phyloP scores from a whole-genome alignment of 805 yeast species.

The Pichia cephalocereana region DNA sequence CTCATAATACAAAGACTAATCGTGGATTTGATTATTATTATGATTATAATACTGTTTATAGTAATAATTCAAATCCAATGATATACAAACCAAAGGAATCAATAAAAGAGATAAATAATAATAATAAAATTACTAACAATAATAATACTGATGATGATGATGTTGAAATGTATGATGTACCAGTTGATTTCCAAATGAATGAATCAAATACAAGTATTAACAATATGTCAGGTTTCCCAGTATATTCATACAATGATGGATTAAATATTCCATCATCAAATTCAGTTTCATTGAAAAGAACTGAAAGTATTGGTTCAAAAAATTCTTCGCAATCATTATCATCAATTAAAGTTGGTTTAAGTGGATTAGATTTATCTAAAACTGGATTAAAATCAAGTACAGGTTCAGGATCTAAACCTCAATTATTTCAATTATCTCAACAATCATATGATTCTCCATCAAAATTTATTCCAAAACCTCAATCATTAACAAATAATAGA shows the following conservation, averaged over 20 bases:
- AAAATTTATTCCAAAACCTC: not conserved
- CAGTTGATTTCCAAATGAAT: conserved; percentile 30
- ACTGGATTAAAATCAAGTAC: conserved; percentile 22
- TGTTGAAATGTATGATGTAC: conserved; percentile 30
- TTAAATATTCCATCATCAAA: conserved; percentile 6
- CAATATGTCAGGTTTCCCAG: not conserved
- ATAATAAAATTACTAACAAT: too few relatives aligned
- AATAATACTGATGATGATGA: conserved; percentile 6
- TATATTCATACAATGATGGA: not conserved
- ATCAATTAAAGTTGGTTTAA: conserved; percentile 24
- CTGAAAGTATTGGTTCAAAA: conserved; percentile 14
- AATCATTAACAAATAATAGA: not conserved
- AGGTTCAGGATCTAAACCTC: conserved; percentile 24
- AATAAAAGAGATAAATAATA: not conserved
- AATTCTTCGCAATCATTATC: conserved; percentile 12
- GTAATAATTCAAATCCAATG: conserved; percentile 39
- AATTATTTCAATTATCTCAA: conserved; percentile 17
- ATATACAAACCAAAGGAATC: conserved; percentile 5
- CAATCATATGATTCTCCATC: not conserved
- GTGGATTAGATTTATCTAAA: conserved; percentile 23
- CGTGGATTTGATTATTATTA: conserved; percentile 73
- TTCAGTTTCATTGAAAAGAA: conserved; percentile 7
- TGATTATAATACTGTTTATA: conserved; percentile 72
- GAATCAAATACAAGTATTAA: not conserved
- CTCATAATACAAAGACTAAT: conserved; percentile 63